phyloP scores from a whole-genome alignment of 2,329 filamentous ascomycete species.

The Aspergillus aculeatus region DNA sequence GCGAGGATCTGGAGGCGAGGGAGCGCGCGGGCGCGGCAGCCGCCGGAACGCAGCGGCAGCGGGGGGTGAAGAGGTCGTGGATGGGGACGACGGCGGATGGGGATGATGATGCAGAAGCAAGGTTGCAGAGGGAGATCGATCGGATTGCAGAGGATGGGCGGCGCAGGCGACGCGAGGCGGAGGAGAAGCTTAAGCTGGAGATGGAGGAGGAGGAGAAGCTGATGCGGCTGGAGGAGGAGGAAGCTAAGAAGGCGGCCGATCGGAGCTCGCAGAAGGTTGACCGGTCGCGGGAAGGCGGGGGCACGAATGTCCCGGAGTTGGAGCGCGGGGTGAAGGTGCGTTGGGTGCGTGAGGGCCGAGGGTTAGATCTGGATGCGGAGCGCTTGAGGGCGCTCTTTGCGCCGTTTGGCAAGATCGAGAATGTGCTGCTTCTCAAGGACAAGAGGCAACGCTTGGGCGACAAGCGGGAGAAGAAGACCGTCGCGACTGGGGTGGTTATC shows the following conservation, averaged over 20 bases:
- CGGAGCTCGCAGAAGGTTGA: conserved; percentile 33
- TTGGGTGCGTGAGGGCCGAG: conserved; percentile 51
- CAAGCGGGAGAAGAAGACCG: conserved; percentile 51
- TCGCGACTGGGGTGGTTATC: conserved; percentile 56
- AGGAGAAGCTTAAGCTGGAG: conserved; percentile 46
- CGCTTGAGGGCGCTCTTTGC: conserved; percentile 49
- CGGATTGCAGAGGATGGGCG: conserved; percentile 55
- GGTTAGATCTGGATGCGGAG: conserved; percentile 49
- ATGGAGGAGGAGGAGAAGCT: conserved; percentile 41
- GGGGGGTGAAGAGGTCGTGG: conserved; percentile 60
- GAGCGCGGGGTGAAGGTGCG: conserved; percentile 60
- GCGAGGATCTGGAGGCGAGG: conserved; percentile 78
- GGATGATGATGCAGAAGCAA: conserved; percentile 47
- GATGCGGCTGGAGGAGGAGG: conserved; percentile 44
- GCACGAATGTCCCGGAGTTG: conserved; percentile 50
- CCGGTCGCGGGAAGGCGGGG: conserved; percentile 39
- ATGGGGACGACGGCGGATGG: conserved; percentile 26
- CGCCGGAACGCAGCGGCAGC: conserved; percentile 38
- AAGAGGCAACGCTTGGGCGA: conserved; percentile 54
- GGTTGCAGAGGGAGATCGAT: conserved; percentile 54
- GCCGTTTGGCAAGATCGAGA: conserved; percentile 58
- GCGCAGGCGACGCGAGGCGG: conserved; percentile 51
- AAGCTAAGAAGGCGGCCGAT: conserved; percentile 40
- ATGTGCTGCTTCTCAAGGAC: conserved; percentile 55
- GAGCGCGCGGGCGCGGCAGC: conserved; percentile 56